Percentiles rank a stretch among this genome's conserved stretches.
phyloP scores from a whole-genome alignment of 83 land plant genomes.

The Diphasiastrum complanatum region DNA sequence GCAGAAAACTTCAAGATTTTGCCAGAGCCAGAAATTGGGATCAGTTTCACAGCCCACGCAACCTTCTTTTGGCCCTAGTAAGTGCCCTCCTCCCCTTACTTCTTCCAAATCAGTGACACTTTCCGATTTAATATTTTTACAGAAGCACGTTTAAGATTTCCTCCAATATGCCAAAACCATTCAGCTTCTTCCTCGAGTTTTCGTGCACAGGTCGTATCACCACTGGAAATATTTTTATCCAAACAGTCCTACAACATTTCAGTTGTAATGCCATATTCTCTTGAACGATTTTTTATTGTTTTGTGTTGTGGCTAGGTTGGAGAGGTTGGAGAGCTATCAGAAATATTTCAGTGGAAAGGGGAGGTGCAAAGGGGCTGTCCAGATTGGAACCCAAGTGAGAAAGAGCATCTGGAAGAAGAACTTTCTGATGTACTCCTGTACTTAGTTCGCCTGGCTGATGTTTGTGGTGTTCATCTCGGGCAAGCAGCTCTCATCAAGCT shows the following conservation, averaged over 20 bases:
- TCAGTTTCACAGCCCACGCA: slow-evolving; percentile 34
- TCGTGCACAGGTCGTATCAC: too few relatives aligned
- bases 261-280: neutral
- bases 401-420: slow-evolving; percentile 30
- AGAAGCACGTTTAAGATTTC: too few relatives aligned
- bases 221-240: too few relatives aligned
- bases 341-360: slow-evolving; percentile 33
- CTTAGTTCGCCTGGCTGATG: slow-evolving; percentile 33
- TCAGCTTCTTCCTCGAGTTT: too few relatives aligned
- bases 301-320: slow-evolving; percentile 17
- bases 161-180: too few relatives aligned
- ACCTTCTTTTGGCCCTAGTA: slow-evolving; percentile 31
- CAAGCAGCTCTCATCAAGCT: slow-evolving; percentile 26
- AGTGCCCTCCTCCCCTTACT: too few relatives aligned
- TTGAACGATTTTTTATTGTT: neutral
- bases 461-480: slow-evolving; percentile 25
- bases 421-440: slow-evolving; percentile 29
- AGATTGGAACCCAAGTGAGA: slow-evolving; percentile 27
- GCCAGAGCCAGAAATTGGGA: slow-evolving; percentile 28
- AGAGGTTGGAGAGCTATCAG: slow-evolving; percentile 30
- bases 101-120: too few relatives aligned
- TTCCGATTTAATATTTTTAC: too few relatives aligned
- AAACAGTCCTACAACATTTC: too few relatives aligned
- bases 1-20: slow-evolving; percentile 15
- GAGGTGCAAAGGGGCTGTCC: slow-evolving; percentile 23